Evolutionary conservation across 2,329 filamentous ascomycete genomes (phyloP), one percentile per base, ranked within the genome.

Genomic region (Pyrenophora tritici-repentis): DNA sequence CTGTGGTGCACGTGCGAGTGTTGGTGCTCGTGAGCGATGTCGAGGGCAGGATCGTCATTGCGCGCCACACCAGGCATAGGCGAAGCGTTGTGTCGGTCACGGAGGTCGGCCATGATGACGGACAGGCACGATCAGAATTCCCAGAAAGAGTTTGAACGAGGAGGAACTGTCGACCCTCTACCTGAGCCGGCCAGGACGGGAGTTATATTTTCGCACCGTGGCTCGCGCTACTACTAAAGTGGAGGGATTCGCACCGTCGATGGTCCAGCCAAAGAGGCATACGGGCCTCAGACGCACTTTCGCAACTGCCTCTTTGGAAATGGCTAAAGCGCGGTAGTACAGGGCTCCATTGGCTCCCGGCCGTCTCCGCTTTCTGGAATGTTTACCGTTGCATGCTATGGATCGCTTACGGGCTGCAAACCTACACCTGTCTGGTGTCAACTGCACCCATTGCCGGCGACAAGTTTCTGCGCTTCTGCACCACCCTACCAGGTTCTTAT

Each of bases 1-100:
- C 65, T 64, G 61, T 75, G 73, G 62, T 75, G 72, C 35, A 75
- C 60, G 58, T 74, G 73, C 33, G 53, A 50, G 55, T 75, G 73
- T 45, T 71, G 58, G 55, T 75, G 73, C 63, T 76, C 73, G 35
- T 59, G 63, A 9, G 64, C 55, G 47, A 71, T 58, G 50, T 75
- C 66, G 31, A 75, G 70, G 10, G 72, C 73, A 31, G 72, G 72
- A 58, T 75, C 73, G 20, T 59, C 45, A 53, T 73, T 75, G 57
- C 40, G 58, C 24, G 53, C 53, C 22, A 74, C 68, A 35, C 68
- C 65, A 2, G 62, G 59, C 68, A 69, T 67, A 24, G 67, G 62
- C 17, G 71, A 73, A 60, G 53, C 60, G 53, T 73, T 73, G 57
- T 75, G 70, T 47, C 60, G 38, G 9, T 49, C 58, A 49, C 56